phyloP scores from a whole-genome alignment of 495 filamentous ascomycete species.

The Friedmanniomyces simplex region DNA sequence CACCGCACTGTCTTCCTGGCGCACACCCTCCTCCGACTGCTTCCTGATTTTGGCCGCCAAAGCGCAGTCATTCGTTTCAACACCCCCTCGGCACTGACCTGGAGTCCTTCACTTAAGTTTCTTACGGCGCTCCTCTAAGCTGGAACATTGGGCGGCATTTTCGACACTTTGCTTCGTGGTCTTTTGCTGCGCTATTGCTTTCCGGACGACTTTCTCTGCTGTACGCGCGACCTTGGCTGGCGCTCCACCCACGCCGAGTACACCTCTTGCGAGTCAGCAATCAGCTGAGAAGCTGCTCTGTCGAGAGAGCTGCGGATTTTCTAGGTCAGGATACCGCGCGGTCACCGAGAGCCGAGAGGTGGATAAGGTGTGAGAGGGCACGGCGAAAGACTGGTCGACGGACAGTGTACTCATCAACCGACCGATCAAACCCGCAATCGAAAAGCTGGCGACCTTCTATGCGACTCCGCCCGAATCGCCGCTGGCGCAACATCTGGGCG shows the following conservation, averaged over 20 bases:
- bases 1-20: constrained; percentile 5
- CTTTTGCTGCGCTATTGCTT: neutral
- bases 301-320: too few relatives aligned
- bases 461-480: constrained; percentile 35
- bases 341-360: neutral
- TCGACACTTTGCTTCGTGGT: neutral
- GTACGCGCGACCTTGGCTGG: neutral
- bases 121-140: neutral
- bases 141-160: constrained; percentile 1
- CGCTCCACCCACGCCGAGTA: neutral
- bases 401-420: neutral
- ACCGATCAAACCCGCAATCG: neutral
- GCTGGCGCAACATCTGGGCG: constrained; percentile 28
- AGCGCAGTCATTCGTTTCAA: constrained; percentile 8
- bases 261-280: too few relatives aligned
- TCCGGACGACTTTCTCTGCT: neutral
- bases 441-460: constrained; percentile 30
- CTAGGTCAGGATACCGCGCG: too few relatives aligned
- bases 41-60: constrained; percentile 4
- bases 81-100: neutral
- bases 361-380: neutral
- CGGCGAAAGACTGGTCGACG: neutral
- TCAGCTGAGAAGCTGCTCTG: too few relatives aligned
- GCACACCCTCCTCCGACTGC: neutral
- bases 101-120: constrained; percentile 2